Conservation (phyloP, 1,139 yeast genomes). For the Pichia sp. region DNA sequence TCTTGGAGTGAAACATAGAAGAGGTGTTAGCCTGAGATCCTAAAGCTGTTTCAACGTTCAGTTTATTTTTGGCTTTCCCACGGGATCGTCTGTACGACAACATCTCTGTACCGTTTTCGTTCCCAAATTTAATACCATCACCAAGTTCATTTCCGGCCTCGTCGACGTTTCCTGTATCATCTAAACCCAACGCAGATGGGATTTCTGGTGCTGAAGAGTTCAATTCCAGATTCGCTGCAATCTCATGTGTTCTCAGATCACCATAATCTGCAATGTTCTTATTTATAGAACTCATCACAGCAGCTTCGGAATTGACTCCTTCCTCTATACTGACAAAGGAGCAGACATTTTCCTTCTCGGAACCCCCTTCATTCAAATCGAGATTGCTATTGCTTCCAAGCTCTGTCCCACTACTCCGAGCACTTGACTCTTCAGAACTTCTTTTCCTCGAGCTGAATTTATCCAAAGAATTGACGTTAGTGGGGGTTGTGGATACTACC, state of each 20-base stretch:
- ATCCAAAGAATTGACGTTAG: constrained; percentile 9
- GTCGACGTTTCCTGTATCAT: neutral
- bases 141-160: neutral
- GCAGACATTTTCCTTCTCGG: neutral
- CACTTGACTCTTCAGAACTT: neutral
- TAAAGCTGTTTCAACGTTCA: constrained; percentile 1
- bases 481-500: constrained; percentile 9
- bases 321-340: neutral
- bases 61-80: constrained; percentile 7
- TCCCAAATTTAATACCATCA: constrained; percentile 14
- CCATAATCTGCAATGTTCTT: constrained; percentile 8
- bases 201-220: neutral
- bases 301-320: neutral
- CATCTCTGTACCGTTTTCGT: constrained; percentile 34
- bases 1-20: constrained; percentile 1
- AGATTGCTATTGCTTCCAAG: neutral
- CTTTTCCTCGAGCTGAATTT: neutral
- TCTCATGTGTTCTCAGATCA: neutral
- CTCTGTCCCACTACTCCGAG: neutral
- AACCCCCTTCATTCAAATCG: neutral
- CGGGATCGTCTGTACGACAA: constrained; percentile 43
- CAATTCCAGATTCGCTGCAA: neutral
- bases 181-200: neutral
- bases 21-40: neutral
- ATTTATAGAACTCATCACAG: constrained; percentile 3